Percentiles rank a stretch among this genome's conserved stretches.
Evolutionary conservation across 306 rosid genomes (phyloP).

Genomic region (Oemleria cerasiformis): DNA sequence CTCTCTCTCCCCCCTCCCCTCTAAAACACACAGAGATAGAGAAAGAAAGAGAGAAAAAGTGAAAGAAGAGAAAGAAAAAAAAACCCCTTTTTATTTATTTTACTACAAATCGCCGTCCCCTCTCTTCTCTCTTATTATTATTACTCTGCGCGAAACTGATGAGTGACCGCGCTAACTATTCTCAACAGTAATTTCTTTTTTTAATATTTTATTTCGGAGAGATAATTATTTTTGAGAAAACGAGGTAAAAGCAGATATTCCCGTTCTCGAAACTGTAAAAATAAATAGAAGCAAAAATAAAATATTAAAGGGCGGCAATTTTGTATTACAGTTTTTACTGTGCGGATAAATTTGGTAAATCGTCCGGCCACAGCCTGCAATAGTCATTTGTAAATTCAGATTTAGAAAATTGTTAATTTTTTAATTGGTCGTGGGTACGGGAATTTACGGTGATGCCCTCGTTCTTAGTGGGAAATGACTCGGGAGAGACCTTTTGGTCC

Average conservation of each 20-base stretch:
- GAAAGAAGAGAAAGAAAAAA: not conserved
- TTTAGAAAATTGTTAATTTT: not conserved
- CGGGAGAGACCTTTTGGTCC: not conserved
- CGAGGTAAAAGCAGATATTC: constrained; percentile 22
- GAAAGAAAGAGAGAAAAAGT: not conserved
- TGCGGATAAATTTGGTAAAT: not conserved
- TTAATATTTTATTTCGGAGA: not conserved
- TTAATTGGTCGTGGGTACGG: not conserved
- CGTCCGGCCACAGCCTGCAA: constrained; percentile 12
- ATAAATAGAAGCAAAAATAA: not conserved
- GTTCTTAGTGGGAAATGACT: not conserved
- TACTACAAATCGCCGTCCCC: constrained; percentile 14
- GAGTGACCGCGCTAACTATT: not conserved
- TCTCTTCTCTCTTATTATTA: not conserved
- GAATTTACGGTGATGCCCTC: not conserved
- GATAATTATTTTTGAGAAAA: constrained; percentile 1
- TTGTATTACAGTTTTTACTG: not conserved
- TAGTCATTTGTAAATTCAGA: not conserved
- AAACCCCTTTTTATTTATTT: not conserved
- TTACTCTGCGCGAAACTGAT: not conserved
- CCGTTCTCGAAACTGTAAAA: not conserved
- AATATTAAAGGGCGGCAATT: not conserved
- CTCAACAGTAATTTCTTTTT: not conserved
- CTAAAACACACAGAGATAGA: not conserved
- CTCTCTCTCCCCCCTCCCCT: not conserved